Conservation (phyloP, 2,329 filamentous ascomycete genomes). For the Cladophialophora yegresii region DNA sequence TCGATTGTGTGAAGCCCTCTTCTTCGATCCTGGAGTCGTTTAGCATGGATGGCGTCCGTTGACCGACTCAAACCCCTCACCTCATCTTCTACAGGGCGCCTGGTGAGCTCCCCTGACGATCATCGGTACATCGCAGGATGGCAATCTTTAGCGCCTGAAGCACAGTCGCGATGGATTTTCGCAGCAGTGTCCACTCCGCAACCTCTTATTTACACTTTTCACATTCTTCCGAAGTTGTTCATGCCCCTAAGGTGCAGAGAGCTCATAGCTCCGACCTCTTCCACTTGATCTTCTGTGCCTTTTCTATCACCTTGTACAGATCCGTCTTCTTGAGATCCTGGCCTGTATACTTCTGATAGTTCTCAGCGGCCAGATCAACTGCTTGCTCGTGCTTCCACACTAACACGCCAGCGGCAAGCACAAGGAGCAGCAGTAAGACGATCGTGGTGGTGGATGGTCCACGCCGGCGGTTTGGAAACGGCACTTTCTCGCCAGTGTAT, state of each 20-base stretch:
- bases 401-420: conserved; percentile 4
- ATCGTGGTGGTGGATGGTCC: conserved; percentile 1
- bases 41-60: not conserved
- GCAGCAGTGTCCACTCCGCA: not conserved
- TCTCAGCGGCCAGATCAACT: conserved; percentile 10
- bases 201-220: not conserved
- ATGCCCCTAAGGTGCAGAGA: not conserved
- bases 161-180: not conserved
- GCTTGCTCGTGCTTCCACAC: conserved; percentile 13
- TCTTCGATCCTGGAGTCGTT: not conserved
- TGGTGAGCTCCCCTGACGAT: not conserved
- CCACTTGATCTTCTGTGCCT: conserved; percentile 18
- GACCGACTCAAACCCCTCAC: not conserved
- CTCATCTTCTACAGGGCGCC: not conserved
- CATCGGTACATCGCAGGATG: not conserved
- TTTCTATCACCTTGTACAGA: conserved; percentile 15
- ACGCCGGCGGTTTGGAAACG: conserved; percentile 6
- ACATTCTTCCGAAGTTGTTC: not conserved
- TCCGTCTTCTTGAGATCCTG: conserved; percentile 16
- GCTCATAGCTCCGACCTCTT: conserved; percentile 14
- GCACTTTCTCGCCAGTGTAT: conserved; percentile 20
- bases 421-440: conserved; percentile 12
- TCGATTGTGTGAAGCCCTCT: not conserved
- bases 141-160: not conserved
- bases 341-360: conserved; percentile 16